These are phyloP conservation scores for Coemansia umbellata DNA, from an alignment of 192 early-diverging fungal genomes.

Conservation along the genomic window DNA sequence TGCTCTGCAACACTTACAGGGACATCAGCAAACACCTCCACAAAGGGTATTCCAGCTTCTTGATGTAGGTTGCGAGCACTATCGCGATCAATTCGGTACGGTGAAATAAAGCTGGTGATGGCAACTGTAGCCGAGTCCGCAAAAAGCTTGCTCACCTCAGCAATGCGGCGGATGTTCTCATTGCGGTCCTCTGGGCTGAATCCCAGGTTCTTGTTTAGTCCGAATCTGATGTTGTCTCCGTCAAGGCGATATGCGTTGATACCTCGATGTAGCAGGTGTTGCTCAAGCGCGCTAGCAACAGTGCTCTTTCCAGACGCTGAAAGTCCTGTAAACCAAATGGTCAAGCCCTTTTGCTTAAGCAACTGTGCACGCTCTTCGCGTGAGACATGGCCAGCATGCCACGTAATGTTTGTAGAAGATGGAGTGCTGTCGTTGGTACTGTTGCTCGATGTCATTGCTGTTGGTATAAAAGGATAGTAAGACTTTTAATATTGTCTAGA, in stretches of 20 bases:
- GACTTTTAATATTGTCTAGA: no score
- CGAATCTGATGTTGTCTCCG: conserved; percentile 97
- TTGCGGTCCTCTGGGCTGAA: conserved; percentile 87
- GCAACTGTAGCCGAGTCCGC: conserved; percentile 79
- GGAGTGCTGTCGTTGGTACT: not conserved
- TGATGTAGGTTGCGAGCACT: conserved; percentile 73
- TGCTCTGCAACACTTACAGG: conserved; percentile 82
- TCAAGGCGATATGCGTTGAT: conserved; percentile 86
- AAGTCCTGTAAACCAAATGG: conserved; percentile 92
- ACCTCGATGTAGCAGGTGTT: conserved; percentile 71
- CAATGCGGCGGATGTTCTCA: conserved; percentile 94
- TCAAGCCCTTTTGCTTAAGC: conserved; percentile 67
- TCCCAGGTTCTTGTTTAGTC: conserved; percentile 91
- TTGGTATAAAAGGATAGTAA: no score
- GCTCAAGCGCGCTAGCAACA: conserved; percentile 85
- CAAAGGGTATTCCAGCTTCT: conserved; percentile 74
- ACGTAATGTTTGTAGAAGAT: conserved; percentile 82
- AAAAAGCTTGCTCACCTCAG: conserved; percentile 85
- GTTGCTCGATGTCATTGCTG: conserved; percentile 7
- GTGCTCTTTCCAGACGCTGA: conserved; percentile 96
- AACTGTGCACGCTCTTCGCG: conserved; percentile 69
- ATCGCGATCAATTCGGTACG: conserved; percentile 79
- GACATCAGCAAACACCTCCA: conserved; percentile 86
- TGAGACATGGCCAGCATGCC: conserved; percentile 76
- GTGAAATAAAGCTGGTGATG: conserved; percentile 89